Base-by-base conservation (phyloP, 805 yeast species). In the Wickerhamomyces hampshirensis region DNA sequence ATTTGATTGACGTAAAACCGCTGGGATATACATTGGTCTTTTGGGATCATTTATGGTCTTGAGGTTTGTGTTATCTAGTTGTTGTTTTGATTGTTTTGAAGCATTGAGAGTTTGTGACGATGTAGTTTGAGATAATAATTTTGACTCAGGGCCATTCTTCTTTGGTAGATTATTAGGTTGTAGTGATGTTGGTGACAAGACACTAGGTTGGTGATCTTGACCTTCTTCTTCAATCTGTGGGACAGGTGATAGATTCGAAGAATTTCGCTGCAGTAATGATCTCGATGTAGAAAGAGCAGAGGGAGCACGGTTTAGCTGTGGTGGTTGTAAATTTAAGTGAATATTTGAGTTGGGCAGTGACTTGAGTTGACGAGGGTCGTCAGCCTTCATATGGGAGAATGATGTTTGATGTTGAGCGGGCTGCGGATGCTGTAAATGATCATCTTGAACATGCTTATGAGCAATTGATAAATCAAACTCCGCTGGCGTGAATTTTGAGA, bases 1-100 rank as follows among this genome's bases (percentile, higher is more conserved):
- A 39, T 56, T 59, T 0, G 69, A 59, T 10, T 71, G 70, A 47
- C 85, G 71, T 35, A 89, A 66, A 9, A 89, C 98, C 0, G 96
- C 96, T 0, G 98, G 98, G 0, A 84, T 69, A 52, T 87, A 89
- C 65, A 89, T 65, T 8, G 97, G 96, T 51, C 85, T 82, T 56
- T 87, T 75, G 44, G 87, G 89, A 31, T 81, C 82, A 39, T 78
- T 77, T 43, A 88, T 77, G 51, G 87, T 94, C 55, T 79, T 40
- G 35, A 31, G 18, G 18, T 35, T 42, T n/a, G 47, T 19, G 23
- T 35, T 39, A 28, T 47, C 40, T 5, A 19, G 35, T 12, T 19
- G 34, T 15, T 38, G 33, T 23, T 35, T 28, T 23, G 38, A 28
- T 7, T 32, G 26, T 8, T 33, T 36, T 18, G 31, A 24, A 12